These are phyloP conservation scores for Globisporangium uncinulatum DNA, from an alignment of 352 stramenopile genomes.

Conservation along the genomic window DNA sequence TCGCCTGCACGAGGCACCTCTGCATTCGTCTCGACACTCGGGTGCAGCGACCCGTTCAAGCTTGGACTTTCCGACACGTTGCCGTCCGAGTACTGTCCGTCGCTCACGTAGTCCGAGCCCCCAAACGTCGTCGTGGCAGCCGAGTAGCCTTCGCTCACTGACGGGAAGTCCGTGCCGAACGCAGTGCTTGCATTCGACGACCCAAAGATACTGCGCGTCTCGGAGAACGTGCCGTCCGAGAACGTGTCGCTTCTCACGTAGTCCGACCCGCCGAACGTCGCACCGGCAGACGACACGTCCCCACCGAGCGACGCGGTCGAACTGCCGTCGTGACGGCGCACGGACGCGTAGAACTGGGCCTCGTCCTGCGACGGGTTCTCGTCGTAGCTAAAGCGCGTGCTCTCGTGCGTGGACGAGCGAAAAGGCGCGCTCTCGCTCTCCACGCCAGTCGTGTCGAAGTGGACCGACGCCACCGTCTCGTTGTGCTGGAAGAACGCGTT, in stretches of 20 bases:
- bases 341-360: conserved; percentile 13
- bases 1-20: conserved; percentile 28
- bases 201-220: conserved; percentile 64
- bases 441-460: conserved; percentile 1
- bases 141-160: conserved; percentile 67
- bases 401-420: neutral
- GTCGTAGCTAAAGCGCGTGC: conserved; percentile 8
- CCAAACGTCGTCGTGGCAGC: conserved; percentile 53
- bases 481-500: conserved; percentile 1
- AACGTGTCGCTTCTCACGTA: conserved; percentile 55
- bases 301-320: conserved; percentile 60
- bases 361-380: conserved; percentile 11
- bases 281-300: conserved; percentile 60
- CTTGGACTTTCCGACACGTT: conserved; percentile 54
- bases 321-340: conserved; percentile 18
- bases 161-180: conserved; percentile 70
- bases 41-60: conserved; percentile 38
- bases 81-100: conserved; percentile 49
- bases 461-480: conserved; percentile 6
- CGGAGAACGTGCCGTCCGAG: conserved; percentile 61
- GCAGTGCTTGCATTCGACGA: conserved; percentile 73
- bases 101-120: conserved; percentile 52
- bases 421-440: neutral
- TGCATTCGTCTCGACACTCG: conserved; percentile 28
- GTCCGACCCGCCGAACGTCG: conserved; percentile 72